Percentiles rank a stretch among this genome's conserved stretches.
Evolutionary conservation across 108 stramenopile genomes (phyloP).

Genomic region (Cylindrotheca fusiformis): DNA sequence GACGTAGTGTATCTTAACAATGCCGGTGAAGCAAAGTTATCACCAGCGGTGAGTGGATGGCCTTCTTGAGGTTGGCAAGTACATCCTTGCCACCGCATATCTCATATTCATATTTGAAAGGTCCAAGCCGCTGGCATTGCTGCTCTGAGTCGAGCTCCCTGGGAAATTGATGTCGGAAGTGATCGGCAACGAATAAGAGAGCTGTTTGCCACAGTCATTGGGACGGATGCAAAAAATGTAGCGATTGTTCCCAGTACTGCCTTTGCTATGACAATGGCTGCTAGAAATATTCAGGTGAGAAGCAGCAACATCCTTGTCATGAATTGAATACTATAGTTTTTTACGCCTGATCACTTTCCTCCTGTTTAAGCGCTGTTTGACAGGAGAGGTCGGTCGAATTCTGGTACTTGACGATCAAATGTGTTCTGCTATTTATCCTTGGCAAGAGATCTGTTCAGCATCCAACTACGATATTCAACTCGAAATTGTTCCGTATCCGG

Average conservation of each 20-base stretch:
- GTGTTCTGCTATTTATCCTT: slow-evolving; percentile 53
- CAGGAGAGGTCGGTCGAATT: slow-evolving; percentile 18
- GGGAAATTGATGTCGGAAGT: slow-evolving; percentile 13
- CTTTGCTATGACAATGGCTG: slow-evolving; percentile 57
- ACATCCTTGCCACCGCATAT: no score
- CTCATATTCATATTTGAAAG: no score
- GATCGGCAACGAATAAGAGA: slow-evolving; percentile 22
- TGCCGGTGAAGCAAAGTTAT: slow-evolving; percentile 36
- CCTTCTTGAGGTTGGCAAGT: no score
- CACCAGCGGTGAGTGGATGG: slow-evolving; percentile 26
- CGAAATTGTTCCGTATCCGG: slow-evolving; percentile 40
- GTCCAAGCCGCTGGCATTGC: slow-evolving; percentile 18
- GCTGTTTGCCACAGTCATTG: slow-evolving; percentile 38
- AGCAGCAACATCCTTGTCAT: not conserved
- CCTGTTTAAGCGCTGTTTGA: not conserved
- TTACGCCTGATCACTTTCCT: not conserved
- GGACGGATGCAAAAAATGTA: slow-evolving; percentile 26
- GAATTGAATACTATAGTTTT: not conserved
- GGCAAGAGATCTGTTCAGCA: slow-evolving; percentile 38
- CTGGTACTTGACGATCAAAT: slow-evolving; percentile 53
- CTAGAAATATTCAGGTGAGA: slow-evolving; percentile 33
- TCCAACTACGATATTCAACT: slow-evolving; percentile 17
- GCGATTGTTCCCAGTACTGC: slow-evolving; percentile 54
- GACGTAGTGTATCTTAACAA: slow-evolving; percentile 45
- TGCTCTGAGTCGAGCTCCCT: slow-evolving; percentile 19